Evolutionary conservation across 768 basidiomycete genomes (phyloP).

Genomic region (Russula brevipes): DNA sequence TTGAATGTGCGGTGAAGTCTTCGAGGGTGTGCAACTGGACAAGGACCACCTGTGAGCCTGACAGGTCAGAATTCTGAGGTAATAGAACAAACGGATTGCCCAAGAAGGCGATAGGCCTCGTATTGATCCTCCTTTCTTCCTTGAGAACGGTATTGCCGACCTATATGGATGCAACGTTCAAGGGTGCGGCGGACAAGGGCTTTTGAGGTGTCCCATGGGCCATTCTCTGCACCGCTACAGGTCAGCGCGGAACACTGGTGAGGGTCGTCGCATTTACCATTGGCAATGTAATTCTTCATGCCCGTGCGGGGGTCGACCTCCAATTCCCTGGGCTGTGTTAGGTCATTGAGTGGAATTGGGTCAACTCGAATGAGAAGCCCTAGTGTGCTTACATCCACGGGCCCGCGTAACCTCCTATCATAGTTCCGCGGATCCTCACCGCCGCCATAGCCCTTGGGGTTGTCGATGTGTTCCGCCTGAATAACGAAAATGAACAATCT

Average conservation of each 20-base stretch:
- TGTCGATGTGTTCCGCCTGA: slow-evolving; percentile 85
- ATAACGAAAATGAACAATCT: not conserved
- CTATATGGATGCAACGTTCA: slow-evolving; percentile 73
- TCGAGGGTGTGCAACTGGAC: slow-evolving; percentile 73
- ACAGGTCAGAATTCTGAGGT: not conserved
- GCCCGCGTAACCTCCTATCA: slow-evolving; percentile 70
- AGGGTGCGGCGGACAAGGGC: slow-evolving; percentile 69
- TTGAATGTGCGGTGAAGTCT: slow-evolving; percentile 85
- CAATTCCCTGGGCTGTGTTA: slow-evolving; percentile 62
- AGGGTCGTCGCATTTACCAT: slow-evolving; percentile 4
- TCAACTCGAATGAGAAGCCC: not conserved
- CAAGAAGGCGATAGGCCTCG: slow-evolving; percentile 76
- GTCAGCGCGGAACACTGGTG: not conserved
- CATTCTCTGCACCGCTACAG: slow-evolving; percentile 43
- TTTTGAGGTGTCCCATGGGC: slow-evolving; percentile 86
- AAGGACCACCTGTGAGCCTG: not conserved
- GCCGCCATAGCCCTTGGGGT: slow-evolving; percentile 84
- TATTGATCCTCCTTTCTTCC: slow-evolving; percentile 65
- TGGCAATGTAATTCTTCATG: slow-evolving; percentile 68
- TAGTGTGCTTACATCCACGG: slow-evolving; percentile 60
- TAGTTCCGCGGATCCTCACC: slow-evolving; percentile 79
- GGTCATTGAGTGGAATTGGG: not conserved
- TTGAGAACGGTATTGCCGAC: slow-evolving; percentile 54
- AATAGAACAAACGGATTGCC: slow-evolving; percentile 44
- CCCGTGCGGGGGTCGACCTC: slow-evolving; percentile 81